Base-by-base conservation (phyloP, 2,329 filamentous ascomycete genomes). In the Nannizzia gypsea region DNA sequence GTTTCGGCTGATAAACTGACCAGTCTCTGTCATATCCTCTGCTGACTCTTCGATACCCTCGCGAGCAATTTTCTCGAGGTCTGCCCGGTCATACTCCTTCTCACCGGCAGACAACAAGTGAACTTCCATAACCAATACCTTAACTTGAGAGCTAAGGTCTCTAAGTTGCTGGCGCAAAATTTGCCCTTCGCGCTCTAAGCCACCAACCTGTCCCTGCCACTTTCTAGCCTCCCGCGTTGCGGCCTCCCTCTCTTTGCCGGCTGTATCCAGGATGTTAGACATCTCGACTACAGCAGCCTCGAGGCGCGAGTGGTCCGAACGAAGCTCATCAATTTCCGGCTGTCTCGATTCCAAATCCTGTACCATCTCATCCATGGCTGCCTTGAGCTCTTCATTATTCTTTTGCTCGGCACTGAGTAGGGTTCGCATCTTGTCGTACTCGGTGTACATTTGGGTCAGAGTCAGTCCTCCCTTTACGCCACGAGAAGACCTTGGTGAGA, bases 141-240 rank as follows among this genome's bases (percentile, higher is more conserved):
- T 95, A 64, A 96, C 83, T 72, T 99, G 91, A 0, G 88, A 86
- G 67, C 90, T 90, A 20, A 95, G 81, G 71, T 97, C 93, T 36
- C 92, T 87, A 6, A 97, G 79, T 70, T 96, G 90, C 64, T 90
- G 88, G 57, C 87, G 87, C 24, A 95, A 78, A 42, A 96, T 89
- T 62, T 88, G 85, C 34, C 82, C 80, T 73, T 97, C 90, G 52
- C 78, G 80, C 4, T 75, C 72, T 26, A 80, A 72, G 17, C 81
- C 81, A 61, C 81, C 80, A 59, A 90, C 80, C 60, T 89, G 82
- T n/a, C 83, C 82, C 69, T 93, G 86, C 58, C 86, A 87, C 73
- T 88, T 92, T 64, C 90, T 83, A 9, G 87, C 82, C 24, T 88
- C 86, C 72, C 89, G 91, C 61, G 85, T 85, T 1, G 90, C 88